Evolutionary conservation across 2,329 filamentous ascomycete species (phyloP), one percentile per base, ranked within the genome.

Genomic region (Calonectria leucothoes): DNA sequence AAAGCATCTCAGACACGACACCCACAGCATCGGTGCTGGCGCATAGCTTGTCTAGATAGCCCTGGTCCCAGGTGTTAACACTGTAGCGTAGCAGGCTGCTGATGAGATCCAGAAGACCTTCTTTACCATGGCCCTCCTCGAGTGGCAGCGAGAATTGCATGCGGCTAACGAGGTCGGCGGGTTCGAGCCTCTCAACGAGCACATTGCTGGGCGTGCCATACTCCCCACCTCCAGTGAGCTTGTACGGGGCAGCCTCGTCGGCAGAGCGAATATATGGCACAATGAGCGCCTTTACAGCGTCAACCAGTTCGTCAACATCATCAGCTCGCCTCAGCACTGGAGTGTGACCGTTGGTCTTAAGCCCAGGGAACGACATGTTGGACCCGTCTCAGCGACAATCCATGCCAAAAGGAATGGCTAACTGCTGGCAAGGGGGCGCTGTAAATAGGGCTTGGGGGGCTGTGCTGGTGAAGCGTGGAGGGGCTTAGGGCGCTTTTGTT

Each of bases 61-160:
- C 96, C 84, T 98, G 96, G 81, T 98, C 94, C 94, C 96, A 98
- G 20, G 96, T 98, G 85, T 99, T 99, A 81, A 98, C 96, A 81
- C 94, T 96, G 84, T 97, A 95, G 76, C 91, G 89, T 49, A 98
- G 88, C n/a, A 98, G 88, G 73, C 92, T 90, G 76, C 91, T 87
- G 59, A 98, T 89, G 5, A 91, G 91, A 42, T 91, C 88, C 37
- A 98, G 86, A 48, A 98, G 86, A 0, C 96, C 96, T 55, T 94
- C 90, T 77, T 94, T 93, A 1, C 93, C 93, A 74, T 86, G 86
- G 15, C 91, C 92, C 51, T 88, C 83, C 2, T 83, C 85, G 23
- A 69, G 55, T 0, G 93, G 92, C 11, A 95, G 86, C 8, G 89
- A 84, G 45, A 94, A 86, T 12, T 88, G 85, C 74, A 93, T 85